Percentiles rank a stretch among this genome's conserved stretches.
phyloP scores from a whole-genome alignment of 169 alveolate species.

The Eimeria acervulina region DNA sequence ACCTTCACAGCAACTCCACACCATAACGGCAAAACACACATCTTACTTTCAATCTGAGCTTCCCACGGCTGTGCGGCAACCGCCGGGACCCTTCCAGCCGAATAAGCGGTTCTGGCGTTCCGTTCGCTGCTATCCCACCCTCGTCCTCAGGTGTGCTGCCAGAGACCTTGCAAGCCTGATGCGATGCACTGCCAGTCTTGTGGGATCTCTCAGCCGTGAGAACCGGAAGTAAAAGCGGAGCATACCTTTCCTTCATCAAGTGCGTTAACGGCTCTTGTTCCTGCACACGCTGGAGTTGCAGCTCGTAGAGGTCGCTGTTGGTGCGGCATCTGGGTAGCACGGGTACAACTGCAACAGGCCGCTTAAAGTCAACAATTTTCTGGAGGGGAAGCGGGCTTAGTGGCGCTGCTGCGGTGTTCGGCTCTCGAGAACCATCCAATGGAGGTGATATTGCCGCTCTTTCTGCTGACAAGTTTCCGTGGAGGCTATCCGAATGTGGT shows the following conservation, averaged over 20 bases:
- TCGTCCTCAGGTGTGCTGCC: background rate
- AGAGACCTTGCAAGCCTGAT: background rate
- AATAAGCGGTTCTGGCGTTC: background rate
- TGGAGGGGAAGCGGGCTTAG: conserved; percentile 25
- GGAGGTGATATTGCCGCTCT: background rate
- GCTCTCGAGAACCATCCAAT: background rate
- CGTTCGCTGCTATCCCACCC: background rate
- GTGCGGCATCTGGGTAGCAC: background rate
- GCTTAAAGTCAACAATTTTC: conserved; percentile 36
- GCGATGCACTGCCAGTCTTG: background rate
- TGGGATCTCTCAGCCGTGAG: conserved; percentile 23
- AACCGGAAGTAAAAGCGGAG: conserved; percentile 45
- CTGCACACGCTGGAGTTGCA: background rate
- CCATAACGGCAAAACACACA: background rate
- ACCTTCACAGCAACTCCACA: background rate
- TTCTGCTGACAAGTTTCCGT: background rate
- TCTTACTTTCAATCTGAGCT: conserved; percentile 21
- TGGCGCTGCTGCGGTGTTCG: background rate
- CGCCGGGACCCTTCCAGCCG: background rate
- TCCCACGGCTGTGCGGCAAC: conserved; percentile 60
- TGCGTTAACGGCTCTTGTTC: background rate
- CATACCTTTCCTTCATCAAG: conserved; percentile 20
- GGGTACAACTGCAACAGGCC: conserved; percentile 51
- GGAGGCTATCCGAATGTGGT: background rate
- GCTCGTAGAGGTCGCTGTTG: background rate